Evolutionary conservation across 495 filamentous ascomycete species (phyloP).

Genomic region (Penicillium arizonense): DNA sequence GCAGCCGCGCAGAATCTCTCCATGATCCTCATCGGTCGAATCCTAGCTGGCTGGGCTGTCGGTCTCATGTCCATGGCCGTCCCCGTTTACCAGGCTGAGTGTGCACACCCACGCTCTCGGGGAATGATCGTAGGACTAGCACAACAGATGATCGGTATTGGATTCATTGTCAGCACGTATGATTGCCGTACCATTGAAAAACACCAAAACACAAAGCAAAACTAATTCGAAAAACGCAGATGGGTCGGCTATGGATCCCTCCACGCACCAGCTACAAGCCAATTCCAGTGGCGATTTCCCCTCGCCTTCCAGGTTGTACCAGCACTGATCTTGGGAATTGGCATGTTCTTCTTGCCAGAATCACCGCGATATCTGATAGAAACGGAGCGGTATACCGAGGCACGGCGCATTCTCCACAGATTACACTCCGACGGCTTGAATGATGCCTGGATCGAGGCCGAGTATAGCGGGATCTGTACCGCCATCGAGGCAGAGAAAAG

Average conservation of each 20-base stretch:
- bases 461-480: slow-evolving; percentile 47
- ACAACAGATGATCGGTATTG: slow-evolving; percentile 60
- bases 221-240: slow-evolving; percentile 21
- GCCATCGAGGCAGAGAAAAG: slow-evolving; percentile 49
- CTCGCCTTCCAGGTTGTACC: slow-evolving; percentile 53
- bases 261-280: slow-evolving; percentile 35
- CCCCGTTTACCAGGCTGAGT: slow-evolving; percentile 58
- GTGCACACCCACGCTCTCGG: slow-evolving; percentile 49
- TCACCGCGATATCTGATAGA: slow-evolving; percentile 56
- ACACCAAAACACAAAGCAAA: not conserved
- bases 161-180: slow-evolving; percentile 51
- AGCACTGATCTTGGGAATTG: slow-evolving; percentile 40
- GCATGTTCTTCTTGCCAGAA: slow-evolving; percentile 54
- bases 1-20: slow-evolving; percentile 49
- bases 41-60: slow-evolving; percentile 61
- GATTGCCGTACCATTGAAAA: not conserved
- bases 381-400: slow-evolving; percentile 43
- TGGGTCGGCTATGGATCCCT: slow-evolving; percentile 58
- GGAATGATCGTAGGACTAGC: slow-evolving; percentile 57
- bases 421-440: slow-evolving; percentile 50
- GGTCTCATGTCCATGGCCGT: slow-evolving; percentile 58
- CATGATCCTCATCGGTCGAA: slow-evolving; percentile 61
- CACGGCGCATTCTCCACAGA: slow-evolving; percentile 46
- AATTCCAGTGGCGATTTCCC: slow-evolving; percentile 56
- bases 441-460: slow-evolving; percentile 46